Conservation (phyloP, 495 filamentous ascomycete species). For the Lasiosphaeria miniovina region DNA sequence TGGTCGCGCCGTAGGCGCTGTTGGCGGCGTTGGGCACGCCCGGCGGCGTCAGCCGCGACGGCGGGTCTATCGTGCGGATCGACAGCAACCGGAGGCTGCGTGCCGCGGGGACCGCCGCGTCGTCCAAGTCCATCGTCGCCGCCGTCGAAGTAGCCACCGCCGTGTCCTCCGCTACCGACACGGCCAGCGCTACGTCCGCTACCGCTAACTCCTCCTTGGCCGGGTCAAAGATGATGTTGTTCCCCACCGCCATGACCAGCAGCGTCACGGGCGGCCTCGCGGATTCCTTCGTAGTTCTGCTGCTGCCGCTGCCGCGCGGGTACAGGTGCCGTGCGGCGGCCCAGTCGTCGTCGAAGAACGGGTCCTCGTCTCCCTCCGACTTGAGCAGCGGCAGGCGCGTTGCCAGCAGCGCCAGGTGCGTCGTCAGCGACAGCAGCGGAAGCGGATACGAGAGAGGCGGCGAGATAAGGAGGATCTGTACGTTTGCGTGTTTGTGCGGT, state of each 20-base stretch:
- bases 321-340: constrained; percentile 75
- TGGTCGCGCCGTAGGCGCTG: constrained; percentile 52
- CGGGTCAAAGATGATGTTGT: constrained; percentile 93
- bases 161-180: constrained; percentile 55
- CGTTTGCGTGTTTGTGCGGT: constrained; percentile 1
- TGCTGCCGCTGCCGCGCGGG: constrained; percentile 40
- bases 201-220: constrained; percentile 86
- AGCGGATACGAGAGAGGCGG: constrained; percentile 88
- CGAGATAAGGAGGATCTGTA: constrained; percentile 86
- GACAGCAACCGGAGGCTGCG: constrained; percentile 50
- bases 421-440: constrained; percentile 86
- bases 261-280: constrained; percentile 77
- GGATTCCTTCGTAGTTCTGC: constrained; percentile 4
- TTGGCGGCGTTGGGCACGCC: constrained; percentile 69
- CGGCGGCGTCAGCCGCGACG: constrained; percentile 51
- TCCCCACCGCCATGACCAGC: constrained; percentile 79
- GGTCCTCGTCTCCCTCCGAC: constrained; percentile 87
- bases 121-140: constrained; percentile 18
- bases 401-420: constrained; percentile 89
- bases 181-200: constrained; percentile 80
- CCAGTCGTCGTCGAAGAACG: constrained; percentile 98
- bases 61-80: constrained; percentile 70
- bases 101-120: constrained; percentile 8
- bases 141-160: constrained; percentile 1
- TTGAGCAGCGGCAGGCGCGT: constrained; percentile 80